Evolutionary conservation across 306 rosid species (phyloP), one percentile per base, ranked within the genome.

Genomic region (Begonia loranthoides): DNA sequence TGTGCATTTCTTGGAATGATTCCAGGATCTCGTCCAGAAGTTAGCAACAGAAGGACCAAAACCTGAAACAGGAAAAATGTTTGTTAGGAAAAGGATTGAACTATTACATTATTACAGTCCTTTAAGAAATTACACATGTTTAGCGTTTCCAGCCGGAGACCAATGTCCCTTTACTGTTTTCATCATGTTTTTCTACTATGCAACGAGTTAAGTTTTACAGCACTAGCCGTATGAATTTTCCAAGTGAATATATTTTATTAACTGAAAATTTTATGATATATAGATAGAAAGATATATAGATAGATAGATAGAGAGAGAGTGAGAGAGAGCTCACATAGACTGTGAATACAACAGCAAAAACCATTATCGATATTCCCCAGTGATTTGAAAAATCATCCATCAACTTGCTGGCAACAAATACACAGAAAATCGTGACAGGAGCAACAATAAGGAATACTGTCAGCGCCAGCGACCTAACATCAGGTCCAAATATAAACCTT

Each of bases 11-110:
- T 90, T 3, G 99, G 99, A 71, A 90, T 74, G 64, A 90, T 90
- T 53, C 99, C 99, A 65, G 99, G 99, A 73, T 90, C 99, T 80
- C 95, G 81, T 56, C 99, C 92, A 57, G 99, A 85, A 33, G 95
- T 90, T 19, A 80, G 75, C 65, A 90, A 67, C 49, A 90, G 92
- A 60, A 90, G 94, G 71, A 79, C 66, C 51, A 90, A 82, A 60
- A 67, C 87, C 99, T 90, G 79, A 38, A 67, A 50, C 60, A 50
- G 66, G 47, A 41, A 46, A 45, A 49, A 54, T 39, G 28, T 54
- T 58, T 49, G 24, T 36, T 6, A 50, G 54, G 36, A 10, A 12
- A 57, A 4, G 36, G 9, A 28, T 4, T 7, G 6, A 1, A 28
- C 6, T 28, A 28, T 28, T 7, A 28, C 36, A 28, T 28, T 28